Percentiles rank a stretch among this genome's conserved stretches.
Evolutionary conservation across 495 filamentous ascomycete species (phyloP).

Genomic region (Penicillium waksmanii): DNA sequence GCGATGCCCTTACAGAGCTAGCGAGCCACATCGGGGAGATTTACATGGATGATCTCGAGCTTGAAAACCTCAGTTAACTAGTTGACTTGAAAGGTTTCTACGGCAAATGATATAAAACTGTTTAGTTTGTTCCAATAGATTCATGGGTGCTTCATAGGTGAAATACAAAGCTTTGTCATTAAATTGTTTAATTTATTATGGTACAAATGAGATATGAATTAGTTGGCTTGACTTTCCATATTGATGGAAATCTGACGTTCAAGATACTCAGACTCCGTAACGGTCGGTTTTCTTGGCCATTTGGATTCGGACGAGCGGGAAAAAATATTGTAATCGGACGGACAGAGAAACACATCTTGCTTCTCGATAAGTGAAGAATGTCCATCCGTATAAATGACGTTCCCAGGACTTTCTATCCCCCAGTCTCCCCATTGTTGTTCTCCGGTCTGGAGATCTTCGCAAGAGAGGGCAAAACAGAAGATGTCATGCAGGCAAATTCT

Average conservation of each 20-base stretch:
- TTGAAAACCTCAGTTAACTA: too few species aligned
- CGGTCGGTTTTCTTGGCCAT: neutral
- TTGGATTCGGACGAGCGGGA: neutral
- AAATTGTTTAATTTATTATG: neutral
- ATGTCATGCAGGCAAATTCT: conserved; percentile 7
- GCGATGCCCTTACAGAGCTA: too few species aligned
- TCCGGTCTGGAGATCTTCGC: conserved; percentile 6
- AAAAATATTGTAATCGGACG: neutral
- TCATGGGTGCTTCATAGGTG: neutral
- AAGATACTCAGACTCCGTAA: conserved; percentile 1
- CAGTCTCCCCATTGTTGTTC: conserved; percentile 14
- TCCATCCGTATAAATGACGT: conserved; percentile 15
- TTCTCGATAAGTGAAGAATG: neutral
- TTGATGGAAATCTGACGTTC: neutral
- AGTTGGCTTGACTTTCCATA: neutral
- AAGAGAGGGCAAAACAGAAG: conserved; percentile 7
- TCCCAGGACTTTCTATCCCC: conserved; percentile 10
- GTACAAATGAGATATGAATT: neutral
- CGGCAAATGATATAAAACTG: neutral
- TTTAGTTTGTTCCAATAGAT: conserved; percentile 1
- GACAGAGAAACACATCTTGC: conserved; percentile 17
- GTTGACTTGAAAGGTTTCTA: too few species aligned
- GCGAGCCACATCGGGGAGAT: too few species aligned
- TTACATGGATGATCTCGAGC: too few species aligned
- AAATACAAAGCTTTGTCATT: neutral